Conservation (phyloP, 805 yeast genomes). For the Kodamaea kaohsiungensis region DNA sequence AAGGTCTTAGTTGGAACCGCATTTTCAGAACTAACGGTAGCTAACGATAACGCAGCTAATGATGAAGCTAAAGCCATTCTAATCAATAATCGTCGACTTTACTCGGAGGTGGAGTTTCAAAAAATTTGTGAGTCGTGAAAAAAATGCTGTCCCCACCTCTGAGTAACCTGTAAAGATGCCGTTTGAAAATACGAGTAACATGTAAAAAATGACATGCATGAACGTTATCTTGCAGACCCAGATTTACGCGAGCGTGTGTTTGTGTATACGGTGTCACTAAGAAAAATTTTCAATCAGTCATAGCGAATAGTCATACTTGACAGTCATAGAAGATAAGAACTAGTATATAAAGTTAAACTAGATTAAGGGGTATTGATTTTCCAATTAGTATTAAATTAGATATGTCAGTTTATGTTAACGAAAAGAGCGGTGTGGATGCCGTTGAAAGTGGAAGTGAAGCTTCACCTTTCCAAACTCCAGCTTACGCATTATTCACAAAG, state of each 20-base stretch:
- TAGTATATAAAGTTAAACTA: not conserved
- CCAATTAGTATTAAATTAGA: not conserved
- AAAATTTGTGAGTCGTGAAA: not conserved
- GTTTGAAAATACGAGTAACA: not conserved
- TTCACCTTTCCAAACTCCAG: slow-evolving; percentile 77
- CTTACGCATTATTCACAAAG: slow-evolving; percentile 65
- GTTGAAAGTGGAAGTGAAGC: slow-evolving; percentile 63
- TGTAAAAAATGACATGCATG: not conserved
- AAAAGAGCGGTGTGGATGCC: slow-evolving; percentile 65
- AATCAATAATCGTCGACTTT: not conserved
- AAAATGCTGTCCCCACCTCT: not conserved
- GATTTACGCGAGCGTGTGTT: not conserved
- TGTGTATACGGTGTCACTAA: not conserved
- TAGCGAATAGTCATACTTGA: not conserved
- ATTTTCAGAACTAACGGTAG: slow-evolving; percentile 51
- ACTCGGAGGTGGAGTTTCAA: not conserved
- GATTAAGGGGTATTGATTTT: not conserved
- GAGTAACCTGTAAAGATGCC: not conserved
- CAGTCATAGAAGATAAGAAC: not conserved
- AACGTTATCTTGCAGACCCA: not conserved
- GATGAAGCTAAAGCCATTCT: slow-evolving; percentile 68
- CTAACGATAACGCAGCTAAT: slow-evolving; percentile 64
- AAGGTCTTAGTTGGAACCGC: slow-evolving; percentile 66
- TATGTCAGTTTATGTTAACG: slow-evolving; percentile 69
- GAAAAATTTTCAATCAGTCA: slow-evolving; percentile 1